A percentile compares a stretch with the other conserved stretches of the same genome.
These are phyloP conservation scores for Venturia aucupariae DNA, from an alignment of 2,329 filamentous ascomycete species.

Conservation along the genomic window DNA sequence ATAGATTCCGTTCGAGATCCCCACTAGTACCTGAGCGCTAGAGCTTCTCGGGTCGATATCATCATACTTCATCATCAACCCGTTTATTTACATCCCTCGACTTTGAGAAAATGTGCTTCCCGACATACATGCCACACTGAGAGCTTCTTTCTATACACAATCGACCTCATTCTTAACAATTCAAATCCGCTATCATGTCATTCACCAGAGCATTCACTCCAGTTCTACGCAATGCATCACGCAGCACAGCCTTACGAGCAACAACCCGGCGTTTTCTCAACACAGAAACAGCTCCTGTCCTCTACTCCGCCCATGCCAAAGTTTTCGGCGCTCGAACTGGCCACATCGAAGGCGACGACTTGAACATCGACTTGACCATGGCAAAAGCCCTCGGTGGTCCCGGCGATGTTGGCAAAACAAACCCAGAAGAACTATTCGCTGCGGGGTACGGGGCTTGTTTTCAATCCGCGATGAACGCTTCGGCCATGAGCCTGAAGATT, in stretches of 20 bases:
- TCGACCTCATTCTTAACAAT: not conserved
- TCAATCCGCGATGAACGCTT: slow-evolving; percentile 38
- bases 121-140: not conserved
- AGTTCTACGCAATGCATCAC: not conserved
- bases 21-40: not conserved
- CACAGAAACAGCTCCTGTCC: slow-evolving; percentile 30
- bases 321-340: slow-evolving; percentile 32
- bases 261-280: slow-evolving; percentile 26
- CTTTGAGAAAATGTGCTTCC: not conserved
- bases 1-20: too few relatives aligned
- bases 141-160: not conserved
- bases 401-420: slow-evolving; percentile 33
- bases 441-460: slow-evolving; percentile 41
- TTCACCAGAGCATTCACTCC: not conserved
- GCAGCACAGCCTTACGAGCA: not conserved
- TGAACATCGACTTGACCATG: slow-evolving; percentile 34
- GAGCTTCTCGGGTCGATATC: not conserved
- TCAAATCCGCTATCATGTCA: not conserved
- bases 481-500: slow-evolving; percentile 32
- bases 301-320: slow-evolving; percentile 31
- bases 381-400: slow-evolving; percentile 37
- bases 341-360: slow-evolving; percentile 28
- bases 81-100: not conserved
- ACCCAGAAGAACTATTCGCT: slow-evolving; percentile 38
- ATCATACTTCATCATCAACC: slow-evolving; percentile 4